A percentile compares a stretch with the other conserved stretches of the same genome.
Evolutionary conservation across 768 basidiomycete species (phyloP).

Genomic region (Hydnum rufescens): DNA sequence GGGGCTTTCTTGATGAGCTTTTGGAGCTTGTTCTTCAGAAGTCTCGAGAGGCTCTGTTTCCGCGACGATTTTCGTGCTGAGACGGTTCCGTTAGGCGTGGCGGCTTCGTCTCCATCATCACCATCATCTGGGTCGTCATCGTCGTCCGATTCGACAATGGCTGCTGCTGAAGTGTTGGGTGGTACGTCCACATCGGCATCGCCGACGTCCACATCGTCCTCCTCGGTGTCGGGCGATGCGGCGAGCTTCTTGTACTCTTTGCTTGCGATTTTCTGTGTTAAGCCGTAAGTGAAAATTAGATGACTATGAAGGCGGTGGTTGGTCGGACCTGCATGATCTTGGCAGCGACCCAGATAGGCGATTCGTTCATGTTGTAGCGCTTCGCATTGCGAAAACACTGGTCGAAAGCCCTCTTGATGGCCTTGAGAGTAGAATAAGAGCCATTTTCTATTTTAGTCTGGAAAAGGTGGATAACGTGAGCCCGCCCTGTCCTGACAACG

Average conservation of each 20-base stretch:
- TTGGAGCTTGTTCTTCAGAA: slow-evolving; percentile 41
- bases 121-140: slow-evolving; percentile 16
- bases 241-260: slow-evolving; percentile 29
- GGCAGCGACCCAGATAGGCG: slow-evolving; percentile 64
- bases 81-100: slow-evolving; percentile 12
- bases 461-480: not conserved
- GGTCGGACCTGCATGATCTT: slow-evolving; percentile 59
- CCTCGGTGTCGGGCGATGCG: slow-evolving; percentile 23
- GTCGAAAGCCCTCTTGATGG: slow-evolving; percentile 53
- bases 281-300: not conserved
- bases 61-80: slow-evolving; percentile 8
- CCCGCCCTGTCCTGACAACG: too few relatives aligned
- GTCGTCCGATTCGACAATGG: not conserved
- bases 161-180: not conserved
- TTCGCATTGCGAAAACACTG: slow-evolving; percentile 66
- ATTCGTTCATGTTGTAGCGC: slow-evolving; percentile 63
- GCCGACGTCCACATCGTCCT: slow-evolving; percentile 10
- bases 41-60: not conserved
- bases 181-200: not conserved
- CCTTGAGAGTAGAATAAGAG: slow-evolving; percentile 40
- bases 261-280: slow-evolving; percentile 26
- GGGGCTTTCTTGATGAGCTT: slow-evolving; percentile 59
- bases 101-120: slow-evolving; percentile 24
- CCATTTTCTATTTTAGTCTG: slow-evolving; percentile 39
- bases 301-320: too few relatives aligned